A percentile compares a stretch with the other conserved stretches of the same genome.
Evolutionary conservation across 768 basidiomycete genomes (phyloP).

Genomic region (Sutorius australiensis): DNA sequence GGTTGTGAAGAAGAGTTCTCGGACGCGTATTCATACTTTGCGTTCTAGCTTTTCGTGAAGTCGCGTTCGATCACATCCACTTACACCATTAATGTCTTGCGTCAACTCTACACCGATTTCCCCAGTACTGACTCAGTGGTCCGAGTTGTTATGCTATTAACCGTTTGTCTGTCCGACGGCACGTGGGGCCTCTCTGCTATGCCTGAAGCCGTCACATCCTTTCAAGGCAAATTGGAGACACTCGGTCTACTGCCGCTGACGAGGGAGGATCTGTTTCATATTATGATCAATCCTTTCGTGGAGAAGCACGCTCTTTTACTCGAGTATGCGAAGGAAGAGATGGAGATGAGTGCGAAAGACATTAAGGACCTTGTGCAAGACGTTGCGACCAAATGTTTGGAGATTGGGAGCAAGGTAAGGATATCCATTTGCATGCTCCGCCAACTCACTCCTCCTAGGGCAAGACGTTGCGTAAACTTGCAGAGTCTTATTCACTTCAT

Average conservation of each 20-base stretch:
- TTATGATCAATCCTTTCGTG: constrained; percentile 68
- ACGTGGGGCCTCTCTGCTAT: constrained; percentile 27
- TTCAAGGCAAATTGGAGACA: constrained; percentile 51
- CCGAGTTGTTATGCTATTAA: constrained; percentile 71
- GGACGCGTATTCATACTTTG: constrained; percentile 3
- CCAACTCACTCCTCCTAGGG: constrained; percentile 42
- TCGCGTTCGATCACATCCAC: constrained; percentile 60
- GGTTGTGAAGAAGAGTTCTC: background rate
- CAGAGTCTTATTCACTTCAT: constrained; percentile 45
- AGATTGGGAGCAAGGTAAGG: constrained; percentile 50
- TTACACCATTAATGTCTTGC: constrained; percentile 49
- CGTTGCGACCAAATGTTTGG: constrained; percentile 57
- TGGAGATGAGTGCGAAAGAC: constrained; percentile 42
- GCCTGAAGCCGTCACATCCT: constrained; percentile 24
- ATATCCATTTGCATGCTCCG: background rate
- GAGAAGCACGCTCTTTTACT: constrained; percentile 52
- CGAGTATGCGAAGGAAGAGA: constrained; percentile 44
- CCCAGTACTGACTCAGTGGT: constrained; percentile 56
- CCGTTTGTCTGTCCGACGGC: constrained; percentile 48
- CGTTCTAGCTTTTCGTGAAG: constrained; percentile 58
- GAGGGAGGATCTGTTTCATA: constrained; percentile 53
- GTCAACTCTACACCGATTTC: constrained; percentile 64
- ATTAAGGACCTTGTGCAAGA: constrained; percentile 50
- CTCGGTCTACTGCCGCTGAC: constrained; percentile 55
- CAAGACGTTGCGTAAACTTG: constrained; percentile 58